Evolutionary conservation across 148 eudicot species (phyloP), one percentile per base, ranked within the genome.

Genomic region (Bassia scoparia): DNA sequence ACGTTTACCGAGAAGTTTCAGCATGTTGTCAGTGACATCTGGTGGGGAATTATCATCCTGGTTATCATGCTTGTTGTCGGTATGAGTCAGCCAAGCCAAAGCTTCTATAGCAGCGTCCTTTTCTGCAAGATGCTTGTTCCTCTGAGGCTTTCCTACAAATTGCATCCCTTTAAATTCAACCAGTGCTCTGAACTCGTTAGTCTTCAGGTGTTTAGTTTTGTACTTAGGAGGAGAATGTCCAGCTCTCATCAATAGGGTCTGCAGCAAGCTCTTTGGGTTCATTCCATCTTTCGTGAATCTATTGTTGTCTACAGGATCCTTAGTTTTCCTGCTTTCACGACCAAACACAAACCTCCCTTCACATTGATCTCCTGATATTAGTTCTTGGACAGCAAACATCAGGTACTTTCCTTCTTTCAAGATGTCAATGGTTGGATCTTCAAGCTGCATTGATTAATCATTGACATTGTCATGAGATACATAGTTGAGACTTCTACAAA

Each of bases 131-230:
- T 83, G 86, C 76, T 96, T 96, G 77, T 84, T 92, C 78, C 79
- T 86, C 86, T 86, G 91, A 24, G 99, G 97, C 83, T 96, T 96
- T 17, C 99, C 99, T 17, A 96, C 92, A 80, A 96, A 96, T 67
- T 96, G 99, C 97, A 92, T 92, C n/a, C 96, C 97, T 72, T 92
- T 96, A 78, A 96, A 90, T 85, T 92, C 99, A 14, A 86, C 97
- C 52, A 96, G 74, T 6, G 99, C 91, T 83, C 99, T 85, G 77
- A 92, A 96, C 71, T 92, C 99, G 50, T 92, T 96, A 24, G 94
- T 92, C 80, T 92, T 96, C 20, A 96, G 86, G 79, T 92, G 99
- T 77, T 96, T 96, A 8, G 87, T 80, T 83, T 92, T 96, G 89
- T 96, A 96, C 66, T 92, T 92, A 2, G 99, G 99, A 49, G 99